Evolutionary conservation across 2,329 filamentous ascomycete species (phyloP).

Genomic region (Botryotinia calthae): DNA sequence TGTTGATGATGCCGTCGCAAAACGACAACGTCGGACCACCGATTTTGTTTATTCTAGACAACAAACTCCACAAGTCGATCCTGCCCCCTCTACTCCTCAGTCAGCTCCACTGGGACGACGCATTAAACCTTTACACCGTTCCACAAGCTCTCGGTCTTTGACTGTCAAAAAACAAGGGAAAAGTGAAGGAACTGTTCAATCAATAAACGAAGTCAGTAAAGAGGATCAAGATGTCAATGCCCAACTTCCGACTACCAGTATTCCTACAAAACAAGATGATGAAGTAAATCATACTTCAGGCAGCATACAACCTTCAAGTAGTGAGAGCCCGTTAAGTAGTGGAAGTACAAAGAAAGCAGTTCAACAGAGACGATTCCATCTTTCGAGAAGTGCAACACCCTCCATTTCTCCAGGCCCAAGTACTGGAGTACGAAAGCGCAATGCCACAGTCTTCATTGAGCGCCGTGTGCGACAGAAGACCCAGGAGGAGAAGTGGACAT

Average conservation of each 20-base stretch:
- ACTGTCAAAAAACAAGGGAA: conserved; percentile 4
- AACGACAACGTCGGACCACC: conserved; percentile 29
- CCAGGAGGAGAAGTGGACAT: conserved; percentile 2
- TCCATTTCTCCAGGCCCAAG: not conserved
- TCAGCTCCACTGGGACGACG: conserved; percentile 23
- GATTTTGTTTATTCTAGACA: conserved; percentile 38
- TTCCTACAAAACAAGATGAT: not conserved
- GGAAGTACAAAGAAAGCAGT: not conserved
- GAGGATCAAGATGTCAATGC: not conserved
- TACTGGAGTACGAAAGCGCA: conserved; percentile 27
- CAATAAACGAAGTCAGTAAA: conserved; percentile 3
- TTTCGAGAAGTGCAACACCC: conserved; percentile 47
- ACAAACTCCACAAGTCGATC: conserved; percentile 15
- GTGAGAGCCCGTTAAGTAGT: not conserved
- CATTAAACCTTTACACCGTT: conserved; percentile 29
- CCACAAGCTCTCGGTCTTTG: conserved; percentile 21
- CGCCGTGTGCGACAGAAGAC: conserved; percentile 42
- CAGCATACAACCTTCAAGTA: not conserved
- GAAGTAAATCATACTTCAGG: not conserved
- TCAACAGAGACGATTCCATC: conserved; percentile 53
- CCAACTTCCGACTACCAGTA: not conserved
- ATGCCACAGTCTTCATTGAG: conserved; percentile 56
- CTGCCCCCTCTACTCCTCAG: conserved; percentile 8
- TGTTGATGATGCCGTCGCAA: conserved; percentile 34
- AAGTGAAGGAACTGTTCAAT: not conserved